These are phyloP conservation scores for Rutstroemia sp. DNA, from an alignment of 2,329 filamentous ascomycete species.

Conservation along the genomic window DNA sequence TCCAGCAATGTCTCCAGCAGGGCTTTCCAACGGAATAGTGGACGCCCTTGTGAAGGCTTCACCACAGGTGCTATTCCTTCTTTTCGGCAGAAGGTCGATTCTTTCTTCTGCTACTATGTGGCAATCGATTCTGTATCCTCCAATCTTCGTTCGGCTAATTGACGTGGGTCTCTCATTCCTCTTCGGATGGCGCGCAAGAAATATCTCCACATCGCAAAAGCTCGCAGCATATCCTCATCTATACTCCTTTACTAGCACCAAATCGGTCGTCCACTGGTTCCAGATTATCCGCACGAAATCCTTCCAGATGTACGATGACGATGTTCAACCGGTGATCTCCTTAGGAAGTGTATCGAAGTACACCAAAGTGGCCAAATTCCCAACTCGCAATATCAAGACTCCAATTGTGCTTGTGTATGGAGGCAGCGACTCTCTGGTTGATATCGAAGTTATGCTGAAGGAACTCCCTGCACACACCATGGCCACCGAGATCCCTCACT, in stretches of 20 bases:
- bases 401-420: constrained; percentile 92
- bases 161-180: constrained; percentile 75
- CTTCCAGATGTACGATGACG: constrained; percentile 98
- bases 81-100: constrained; percentile 87
- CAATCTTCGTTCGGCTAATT: constrained; percentile 82
- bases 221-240: constrained; percentile 92
- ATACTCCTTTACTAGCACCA: constrained; percentile 94
- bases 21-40: constrained; percentile 81
- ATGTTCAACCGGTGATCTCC: constrained; percentile 70
- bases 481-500: constrained; percentile 80
- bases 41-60: constrained; percentile 91
- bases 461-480: constrained; percentile 81
- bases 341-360: constrained; percentile 69
- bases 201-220: constrained; percentile 83
- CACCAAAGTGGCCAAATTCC: constrained; percentile 94
- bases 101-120: constrained; percentile 93
- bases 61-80: constrained; percentile 82
- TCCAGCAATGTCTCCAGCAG: constrained; percentile 92
- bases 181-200: constrained; percentile 81
- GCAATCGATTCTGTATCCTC: constrained; percentile 92
- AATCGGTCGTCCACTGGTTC: constrained; percentile 98
- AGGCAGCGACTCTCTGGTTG: constrained; percentile 86
- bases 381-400: constrained; percentile 93
- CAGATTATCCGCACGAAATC: constrained; percentile 95
- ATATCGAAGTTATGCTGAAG: constrained; percentile 86